These are phyloP conservation scores for Medakamo hakoo DNA, from an alignment of 139 green algal species.

Conservation along the genomic window DNA sequence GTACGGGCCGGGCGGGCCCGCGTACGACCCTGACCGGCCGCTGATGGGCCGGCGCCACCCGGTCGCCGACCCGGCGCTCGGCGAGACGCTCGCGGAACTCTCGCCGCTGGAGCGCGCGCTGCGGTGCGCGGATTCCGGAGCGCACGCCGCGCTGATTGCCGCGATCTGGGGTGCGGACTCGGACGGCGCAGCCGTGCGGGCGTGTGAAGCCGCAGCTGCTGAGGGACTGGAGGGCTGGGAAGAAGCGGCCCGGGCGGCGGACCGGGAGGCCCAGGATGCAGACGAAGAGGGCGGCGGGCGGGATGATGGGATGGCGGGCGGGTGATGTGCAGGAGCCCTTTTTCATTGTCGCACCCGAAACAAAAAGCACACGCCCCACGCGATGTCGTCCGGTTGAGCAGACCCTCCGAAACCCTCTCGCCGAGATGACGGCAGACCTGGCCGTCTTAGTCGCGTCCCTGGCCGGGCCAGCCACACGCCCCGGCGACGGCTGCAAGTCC, in stretches of 20 bases:
- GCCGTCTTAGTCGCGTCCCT: no score
- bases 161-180: conserved; percentile 43
- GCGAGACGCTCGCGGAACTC: conserved; percentile 38
- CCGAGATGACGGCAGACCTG: no score
- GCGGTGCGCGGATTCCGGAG: conserved; percentile 36
- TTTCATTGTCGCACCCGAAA: neutral
- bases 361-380: no score
- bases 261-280: conserved; percentile 1
- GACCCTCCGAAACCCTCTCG: no score
- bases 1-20: conserved; percentile 19
- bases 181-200: conserved; percentile 30
- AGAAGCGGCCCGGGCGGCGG: conserved; percentile 10
- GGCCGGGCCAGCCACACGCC: no score
- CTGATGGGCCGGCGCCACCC: conserved; percentile 35
- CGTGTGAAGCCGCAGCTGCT: conserved; percentile 23
- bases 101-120: conserved; percentile 52
- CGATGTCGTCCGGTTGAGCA: no score
- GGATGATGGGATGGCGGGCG: conserved; percentile 5
- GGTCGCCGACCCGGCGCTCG: conserved; percentile 20
- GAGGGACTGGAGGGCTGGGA: conserved; percentile 38
- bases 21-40: conserved; percentile 50
- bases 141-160: conserved; percentile 39
- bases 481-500: no score
- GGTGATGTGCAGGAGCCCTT: neutral
- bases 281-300: conserved; percentile 12